These are phyloP conservation scores for Penicillium bialowiezense DNA, from an alignment of 495 filamentous ascomycete genomes.

Conservation along the genomic window DNA sequence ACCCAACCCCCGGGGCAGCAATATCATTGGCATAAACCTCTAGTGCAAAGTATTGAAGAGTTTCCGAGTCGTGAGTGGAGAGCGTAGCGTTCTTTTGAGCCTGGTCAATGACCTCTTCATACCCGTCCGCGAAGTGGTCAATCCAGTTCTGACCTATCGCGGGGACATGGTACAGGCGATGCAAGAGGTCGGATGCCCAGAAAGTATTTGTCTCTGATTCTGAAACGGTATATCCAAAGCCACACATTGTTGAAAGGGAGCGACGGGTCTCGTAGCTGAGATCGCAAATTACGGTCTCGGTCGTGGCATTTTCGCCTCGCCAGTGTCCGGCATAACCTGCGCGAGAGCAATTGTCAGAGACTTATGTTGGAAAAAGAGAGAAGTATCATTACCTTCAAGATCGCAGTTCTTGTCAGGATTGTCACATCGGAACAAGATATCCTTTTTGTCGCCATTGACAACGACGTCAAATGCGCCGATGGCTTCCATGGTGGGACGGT, in stretches of 20 bases:
- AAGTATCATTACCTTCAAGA: conserved; percentile 33
- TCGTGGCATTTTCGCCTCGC: conserved; percentile 54
- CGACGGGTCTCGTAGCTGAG: conserved; percentile 49
- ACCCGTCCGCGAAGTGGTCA: conserved; percentile 55
- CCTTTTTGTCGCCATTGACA: conserved; percentile 42
- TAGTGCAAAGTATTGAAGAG: conserved; percentile 56
- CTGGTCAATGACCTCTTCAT: conserved; percentile 45
- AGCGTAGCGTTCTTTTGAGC: conserved; percentile 35
- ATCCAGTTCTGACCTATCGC: conserved; percentile 50
- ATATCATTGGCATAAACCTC: conserved; percentile 56
- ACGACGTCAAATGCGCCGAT: conserved; percentile 54
- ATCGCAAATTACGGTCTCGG: conserved; percentile 60
- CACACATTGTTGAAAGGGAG: conserved; percentile 51
- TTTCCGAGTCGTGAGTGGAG: conserved; percentile 50
- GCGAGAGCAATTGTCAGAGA: conserved; percentile 1
- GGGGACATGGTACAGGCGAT: conserved; percentile 55
- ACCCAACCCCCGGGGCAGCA: conserved; percentile 51
- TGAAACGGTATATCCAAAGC: conserved; percentile 50
- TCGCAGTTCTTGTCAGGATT: conserved; percentile 56
- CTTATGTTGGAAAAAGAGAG: background rate
- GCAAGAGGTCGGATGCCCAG: conserved; percentile 56
- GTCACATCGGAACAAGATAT: conserved; percentile 55
- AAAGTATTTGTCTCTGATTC: conserved; percentile 47
- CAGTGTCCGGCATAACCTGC: conserved; percentile 57
- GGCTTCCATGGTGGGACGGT: conserved; percentile 43